Percentiles rank a stretch among this genome's conserved stretches.
These are phyloP conservation scores for Beauveria sp. DNA, from an alignment of 2,329 filamentous ascomycete genomes.

Conservation along the genomic window DNA sequence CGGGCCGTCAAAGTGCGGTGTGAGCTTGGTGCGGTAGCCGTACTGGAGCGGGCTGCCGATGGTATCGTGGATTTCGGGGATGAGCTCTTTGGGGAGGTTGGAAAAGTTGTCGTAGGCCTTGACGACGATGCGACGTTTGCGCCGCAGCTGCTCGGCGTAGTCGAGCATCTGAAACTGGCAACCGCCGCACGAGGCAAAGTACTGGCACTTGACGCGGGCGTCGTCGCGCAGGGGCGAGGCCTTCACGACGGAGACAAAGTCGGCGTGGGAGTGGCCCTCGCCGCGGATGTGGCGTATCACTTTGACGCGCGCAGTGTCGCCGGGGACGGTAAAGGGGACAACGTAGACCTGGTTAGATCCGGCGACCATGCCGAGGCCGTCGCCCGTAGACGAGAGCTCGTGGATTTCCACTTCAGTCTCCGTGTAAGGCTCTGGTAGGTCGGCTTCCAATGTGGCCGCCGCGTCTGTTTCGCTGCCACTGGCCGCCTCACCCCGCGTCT, in stretches of 20 bases:
- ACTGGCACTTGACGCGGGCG: slow-evolving; percentile 68
- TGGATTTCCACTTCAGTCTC: slow-evolving; percentile 78
- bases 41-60: slow-evolving; percentile 88
- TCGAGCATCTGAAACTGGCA: slow-evolving; percentile 98
- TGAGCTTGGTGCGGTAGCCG: slow-evolving; percentile 92
- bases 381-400: slow-evolving; percentile 82
- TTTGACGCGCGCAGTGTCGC: slow-evolving; percentile 72
- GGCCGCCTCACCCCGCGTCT: slow-evolving; percentile 28
- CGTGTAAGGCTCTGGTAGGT: slow-evolving; percentile 57
- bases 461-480: slow-evolving; percentile 16
- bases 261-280: slow-evolving; percentile 66
- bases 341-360: slow-evolving; percentile 65
- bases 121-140: slow-evolving; percentile 81
- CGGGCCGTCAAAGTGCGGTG: slow-evolving; percentile 87
- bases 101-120: slow-evolving; percentile 92
- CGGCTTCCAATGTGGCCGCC: background rate
- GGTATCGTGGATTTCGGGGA: slow-evolving; percentile 74
- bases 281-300: slow-evolving; percentile 63
- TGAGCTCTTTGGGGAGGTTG: slow-evolving; percentile 62
- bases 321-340: slow-evolving; percentile 81
- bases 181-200: slow-evolving; percentile 81
- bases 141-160: slow-evolving; percentile 74
- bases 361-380: slow-evolving; percentile 66
- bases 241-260: slow-evolving; percentile 70
- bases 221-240: slow-evolving; percentile 73